Conservation (phyloP, 2,329 filamentous ascomycete species). For the Trichophyton equinum region DNA sequence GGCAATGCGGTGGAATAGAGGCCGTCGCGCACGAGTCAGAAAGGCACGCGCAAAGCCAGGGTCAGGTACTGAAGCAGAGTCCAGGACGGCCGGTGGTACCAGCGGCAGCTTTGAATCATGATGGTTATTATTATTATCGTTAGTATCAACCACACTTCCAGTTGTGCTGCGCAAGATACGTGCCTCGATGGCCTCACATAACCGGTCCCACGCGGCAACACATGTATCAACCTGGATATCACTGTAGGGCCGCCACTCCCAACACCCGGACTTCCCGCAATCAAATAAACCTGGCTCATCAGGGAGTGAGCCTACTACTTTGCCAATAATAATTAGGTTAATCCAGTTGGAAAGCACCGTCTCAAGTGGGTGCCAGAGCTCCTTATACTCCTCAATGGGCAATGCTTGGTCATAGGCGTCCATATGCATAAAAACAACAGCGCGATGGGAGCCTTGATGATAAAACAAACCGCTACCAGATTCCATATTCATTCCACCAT, state of each 20-base stretch:
- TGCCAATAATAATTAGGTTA: constrained; percentile 15
- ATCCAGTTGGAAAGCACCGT: constrained; percentile 18
- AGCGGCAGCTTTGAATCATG: not conserved
- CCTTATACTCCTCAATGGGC: constrained; percentile 12
- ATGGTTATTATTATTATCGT: not conserved
- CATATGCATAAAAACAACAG: constrained; percentile 11
- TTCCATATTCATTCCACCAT: not conserved
- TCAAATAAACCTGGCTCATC: constrained; percentile 15
- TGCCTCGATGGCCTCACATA: constrained; percentile 1
- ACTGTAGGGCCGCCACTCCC: constrained; percentile 23
- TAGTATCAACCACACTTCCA: not conserved
- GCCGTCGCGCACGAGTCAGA: constrained; percentile 3
- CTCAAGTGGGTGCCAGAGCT: constrained; percentile 19
- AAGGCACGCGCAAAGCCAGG: constrained; percentile 2
- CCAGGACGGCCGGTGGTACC: not conserved
- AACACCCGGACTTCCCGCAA: constrained; percentile 16
- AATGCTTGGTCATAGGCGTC: constrained; percentile 8
- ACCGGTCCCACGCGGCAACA: constrained; percentile 3
- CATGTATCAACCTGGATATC: constrained; percentile 7
- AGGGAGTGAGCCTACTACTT: constrained; percentile 10
- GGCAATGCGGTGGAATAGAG: not conserved
- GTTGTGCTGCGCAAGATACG: not conserved
- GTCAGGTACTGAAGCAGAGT: not conserved
- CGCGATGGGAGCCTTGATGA: constrained; percentile 13
- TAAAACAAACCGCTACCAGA: constrained; percentile 21